Base-by-base conservation (phyloP, 1,284 basidiomycete genomes). In the Cutaneotrichosporon sp. region DNA sequence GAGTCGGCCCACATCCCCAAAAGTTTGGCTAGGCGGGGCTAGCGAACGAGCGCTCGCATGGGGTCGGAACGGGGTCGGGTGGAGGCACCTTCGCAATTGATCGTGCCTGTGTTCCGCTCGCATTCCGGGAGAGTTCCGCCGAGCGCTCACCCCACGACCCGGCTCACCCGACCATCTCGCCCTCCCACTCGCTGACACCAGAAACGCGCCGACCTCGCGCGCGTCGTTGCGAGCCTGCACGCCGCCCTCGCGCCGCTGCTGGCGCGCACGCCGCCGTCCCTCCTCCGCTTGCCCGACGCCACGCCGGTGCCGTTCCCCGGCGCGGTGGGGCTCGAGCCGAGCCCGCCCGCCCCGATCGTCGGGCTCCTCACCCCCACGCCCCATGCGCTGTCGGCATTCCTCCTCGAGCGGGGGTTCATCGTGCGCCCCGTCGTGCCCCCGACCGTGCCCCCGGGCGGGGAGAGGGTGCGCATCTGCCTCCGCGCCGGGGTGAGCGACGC, bases 291-390 rank as follows among this genome's bases (percentile, higher is more conserved):
- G 31, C 73, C 70, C 0, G 68, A 59, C 20, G 60, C 68, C 1
- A 65, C 71, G 1, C 54, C 65, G 8, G 57, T 64, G 22, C 70
- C 72, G 8, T 71, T 69, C 60, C 53, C 67, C 13, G 22, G 50
- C 20, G 38, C 52, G 4, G 10, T 53, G 10, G 38, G 57, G 27
- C 62, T 76, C n/a, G 59, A 59, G 11, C 22, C 71, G 4, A 59
- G 61, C 33, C 62, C 75, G 57, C 38, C 77, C 66, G 58, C 84
- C 1, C 92, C 92, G 0, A 97, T 99, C 64, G 85, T 95, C 58
- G 92, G 94, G 0, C 82, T 97, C 49, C 81, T 95, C 63, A 94
- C 92, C 0, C 81, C 86, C 1, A 81, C 85, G 14, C 89, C 94
- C 0, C 88, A 80, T 59, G 74, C 71, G 1, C 65, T 80, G 10